Conservation (phyloP, 441 rosid species). For the Oxalis stricta region DNA sequence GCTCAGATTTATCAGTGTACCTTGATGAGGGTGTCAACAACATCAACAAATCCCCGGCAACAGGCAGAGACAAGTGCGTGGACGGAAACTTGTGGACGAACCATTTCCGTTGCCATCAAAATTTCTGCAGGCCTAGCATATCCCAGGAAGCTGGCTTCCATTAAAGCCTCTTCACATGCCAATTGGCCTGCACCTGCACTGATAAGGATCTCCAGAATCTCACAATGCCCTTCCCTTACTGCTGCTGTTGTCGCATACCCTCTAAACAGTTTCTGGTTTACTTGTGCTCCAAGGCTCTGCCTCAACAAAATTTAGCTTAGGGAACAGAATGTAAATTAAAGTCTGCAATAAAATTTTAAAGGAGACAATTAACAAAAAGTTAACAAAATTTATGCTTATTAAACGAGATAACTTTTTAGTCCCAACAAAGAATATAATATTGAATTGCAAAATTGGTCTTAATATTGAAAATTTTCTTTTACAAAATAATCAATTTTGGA, state of each 20-base stretch:
- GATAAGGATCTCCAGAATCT: conserved; percentile 9
- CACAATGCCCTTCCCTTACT: conserved; percentile 13
- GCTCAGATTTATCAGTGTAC: no score
- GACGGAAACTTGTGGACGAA: conserved; percentile 14
- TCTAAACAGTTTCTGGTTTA: conserved; percentile 16
- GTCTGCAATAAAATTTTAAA: no score
- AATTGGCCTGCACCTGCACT: conserved; percentile 11
- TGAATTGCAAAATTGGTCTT: no score
- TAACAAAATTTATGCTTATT: no score
- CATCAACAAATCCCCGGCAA: conserved; percentile 17
- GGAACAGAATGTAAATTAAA: no score
- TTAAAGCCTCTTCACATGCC: conserved; percentile 21
- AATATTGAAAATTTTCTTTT: no score
- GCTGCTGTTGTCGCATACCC: conserved; percentile 19
- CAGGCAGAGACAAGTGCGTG: conserved; percentile 18
- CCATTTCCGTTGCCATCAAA: conserved; percentile 15
- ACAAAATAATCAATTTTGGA: no score
- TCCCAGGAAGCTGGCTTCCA: conserved; percentile 17
- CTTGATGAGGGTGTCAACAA: conserved; percentile 13
- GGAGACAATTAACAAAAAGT: no score
- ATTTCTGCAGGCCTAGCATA: conserved; percentile 1
- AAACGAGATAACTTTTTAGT: no score
- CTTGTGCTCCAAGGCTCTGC: conserved; percentile 14
- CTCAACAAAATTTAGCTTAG: no score
- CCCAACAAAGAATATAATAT: no score